Conservation (phyloP, 768 basidiomycete genomes). For the Hirschioporus abietinus region DNA sequence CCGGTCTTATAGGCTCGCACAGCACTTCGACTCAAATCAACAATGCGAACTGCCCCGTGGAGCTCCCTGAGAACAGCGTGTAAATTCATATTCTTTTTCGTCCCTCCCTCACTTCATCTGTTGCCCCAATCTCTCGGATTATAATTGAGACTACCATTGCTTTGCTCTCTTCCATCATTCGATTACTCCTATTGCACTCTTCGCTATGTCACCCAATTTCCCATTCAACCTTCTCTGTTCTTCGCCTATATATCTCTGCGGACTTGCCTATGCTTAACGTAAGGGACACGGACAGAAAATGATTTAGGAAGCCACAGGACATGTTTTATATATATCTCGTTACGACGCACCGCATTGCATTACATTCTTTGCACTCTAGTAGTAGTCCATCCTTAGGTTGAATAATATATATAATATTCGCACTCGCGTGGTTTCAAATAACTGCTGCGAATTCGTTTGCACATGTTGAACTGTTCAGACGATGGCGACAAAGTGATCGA, state of each 20-base stretch:
- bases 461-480: too few species aligned
- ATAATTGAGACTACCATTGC: neutral
- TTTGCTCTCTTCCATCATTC: neutral
- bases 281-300: neutral
- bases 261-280: neutral
- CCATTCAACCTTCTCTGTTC: neutral
- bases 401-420: neutral
- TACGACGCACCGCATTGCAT: neutral
- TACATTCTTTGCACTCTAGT: neutral
- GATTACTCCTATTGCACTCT: neutral
- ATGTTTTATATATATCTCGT: neutral
- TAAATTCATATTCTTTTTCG: slow-evolving; percentile 24
- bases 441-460: too few species aligned
- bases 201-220: neutral
- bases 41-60: slow-evolving; percentile 64
- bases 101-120: neutral
- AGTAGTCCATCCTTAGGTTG: neutral
- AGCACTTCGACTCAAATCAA: slow-evolving; percentile 51
- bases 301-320: neutral
- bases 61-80: slow-evolving; percentile 48
- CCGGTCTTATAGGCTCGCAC: slow-evolving; percentile 54
- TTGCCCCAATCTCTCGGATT: neutral
- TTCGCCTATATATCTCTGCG: neutral
- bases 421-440: neutral
- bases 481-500: too few species aligned